Percentiles rank a stretch among this genome's conserved stretches.
These are phyloP conservation scores for Pseudogymnoascus sp. DNA, from an alignment of 2,329 filamentous ascomycete species.

Conservation along the genomic window DNA sequence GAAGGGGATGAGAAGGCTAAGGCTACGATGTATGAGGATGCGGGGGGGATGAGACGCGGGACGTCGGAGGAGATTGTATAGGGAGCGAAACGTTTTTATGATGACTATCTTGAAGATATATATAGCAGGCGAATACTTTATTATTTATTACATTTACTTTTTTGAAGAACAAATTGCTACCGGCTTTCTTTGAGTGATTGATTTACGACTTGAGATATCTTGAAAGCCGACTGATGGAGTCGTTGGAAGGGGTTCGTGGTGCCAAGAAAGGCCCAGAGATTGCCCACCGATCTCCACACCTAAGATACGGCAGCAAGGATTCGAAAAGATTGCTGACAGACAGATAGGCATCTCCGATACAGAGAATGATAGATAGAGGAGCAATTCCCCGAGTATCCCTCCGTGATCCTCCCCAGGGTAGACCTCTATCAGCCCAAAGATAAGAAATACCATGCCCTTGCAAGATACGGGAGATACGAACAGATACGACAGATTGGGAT, in stretches of 20 bases:
- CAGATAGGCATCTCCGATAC: neutral
- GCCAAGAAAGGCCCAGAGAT: neutral
- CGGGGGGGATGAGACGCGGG: neutral
- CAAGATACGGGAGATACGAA: constrained; percentile 4
- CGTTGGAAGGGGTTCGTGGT: neutral
- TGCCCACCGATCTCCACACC: neutral
- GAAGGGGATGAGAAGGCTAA: constrained; percentile 13
- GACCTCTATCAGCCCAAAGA: neutral
- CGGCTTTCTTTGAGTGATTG: neutral
- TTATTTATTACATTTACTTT: neutral
- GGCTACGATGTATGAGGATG: neutral
- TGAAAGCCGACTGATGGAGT: neutral
- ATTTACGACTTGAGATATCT: neutral
- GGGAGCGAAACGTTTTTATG: neutral
- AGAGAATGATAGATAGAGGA: neutral
- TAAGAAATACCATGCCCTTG: neutral
- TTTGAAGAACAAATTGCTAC: neutral
- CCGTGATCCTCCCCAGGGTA: neutral
- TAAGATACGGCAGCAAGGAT: neutral
- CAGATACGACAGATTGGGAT: neutral
- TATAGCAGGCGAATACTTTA: neutral
- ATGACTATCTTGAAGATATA: neutral
- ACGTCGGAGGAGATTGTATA: neutral
- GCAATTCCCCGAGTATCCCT: neutral
- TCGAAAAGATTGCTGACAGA: neutral